Evolutionary conservation across 2,329 filamentous ascomycete genomes (phyloP), one percentile per base, ranked within the genome.

Genomic region (Colletotrichum sp.): DNA sequence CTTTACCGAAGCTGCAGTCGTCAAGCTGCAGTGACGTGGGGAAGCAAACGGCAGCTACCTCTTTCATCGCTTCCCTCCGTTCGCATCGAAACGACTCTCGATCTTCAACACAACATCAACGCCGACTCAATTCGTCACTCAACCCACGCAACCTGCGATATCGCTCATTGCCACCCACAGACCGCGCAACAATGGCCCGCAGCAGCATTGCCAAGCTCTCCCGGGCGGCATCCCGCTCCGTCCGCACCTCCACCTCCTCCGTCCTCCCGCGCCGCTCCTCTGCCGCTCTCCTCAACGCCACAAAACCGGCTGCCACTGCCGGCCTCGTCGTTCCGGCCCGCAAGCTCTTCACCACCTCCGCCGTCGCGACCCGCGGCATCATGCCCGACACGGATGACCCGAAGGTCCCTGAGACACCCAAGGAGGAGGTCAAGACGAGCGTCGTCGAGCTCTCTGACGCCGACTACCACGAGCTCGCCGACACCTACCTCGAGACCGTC

Each of bases 391-490:
- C 90, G 8, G 84, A 88, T 55, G 85, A 92, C 74, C 91, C 92
- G 12, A 79, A 83, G 60, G 82, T 85, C 55, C 87, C 88, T 78
- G 79, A 88, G 76, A 82, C 85, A 64, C 78, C 84, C 78, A 68
- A 83, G 78, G 83, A 87, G 79, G 67, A 85, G 84, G 27, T 87
- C 89, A 75, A 80, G 83, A 78, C 55, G 70, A 80, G 44, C 72
- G 83, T 94, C 1, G 92, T 93, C 3, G 89, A 94, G 65, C 88
- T 98, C 77, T 90, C 91, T 3, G 91, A 93, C 5, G 87, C 89
- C 30, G 87, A 95, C 81, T 98, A 98, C 83, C 93, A 98, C 82
- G 90, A 94, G 72, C 88, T 94, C 34, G 92, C 96, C 32, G 95
- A 98, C 82, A 84, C 89, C 66, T 98, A 94, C 83, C 89, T 98